A percentile compares a stretch with the other conserved stretches of the same genome.
Conservation (phyloP, 2,329 filamentous ascomycete species). For the Aspergillus intermedius region DNA sequence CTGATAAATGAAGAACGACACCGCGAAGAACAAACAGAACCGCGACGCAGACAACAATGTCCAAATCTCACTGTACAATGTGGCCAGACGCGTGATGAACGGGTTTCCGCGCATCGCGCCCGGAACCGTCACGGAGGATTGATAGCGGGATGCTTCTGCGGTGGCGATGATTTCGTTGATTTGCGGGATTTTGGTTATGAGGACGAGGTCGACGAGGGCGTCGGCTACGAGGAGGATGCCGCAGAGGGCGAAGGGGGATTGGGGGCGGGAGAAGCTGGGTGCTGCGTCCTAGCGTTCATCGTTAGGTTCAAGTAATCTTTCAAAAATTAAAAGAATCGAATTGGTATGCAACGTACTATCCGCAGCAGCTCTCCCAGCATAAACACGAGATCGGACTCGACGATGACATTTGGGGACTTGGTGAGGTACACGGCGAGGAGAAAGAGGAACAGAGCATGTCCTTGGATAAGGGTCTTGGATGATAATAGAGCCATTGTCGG, state of each 20-base stretch:
- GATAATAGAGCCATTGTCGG: slow-evolving; percentile 71
- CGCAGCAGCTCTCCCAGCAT: slow-evolving; percentile 78
- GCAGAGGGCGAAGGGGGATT: slow-evolving; percentile 59
- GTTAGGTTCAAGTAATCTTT: slow-evolving; percentile 5
- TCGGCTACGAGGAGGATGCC: slow-evolving; percentile 67
- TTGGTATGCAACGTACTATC: slow-evolving; percentile 49
- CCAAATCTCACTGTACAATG: slow-evolving; percentile 36
- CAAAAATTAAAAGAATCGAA: not conserved
- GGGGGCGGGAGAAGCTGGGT: slow-evolving; percentile 60
- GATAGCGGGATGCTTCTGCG: slow-evolving; percentile 57
- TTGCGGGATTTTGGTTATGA: slow-evolving; percentile 50
- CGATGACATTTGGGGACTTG: slow-evolving; percentile 62
- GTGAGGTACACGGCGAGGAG: slow-evolving; percentile 80
- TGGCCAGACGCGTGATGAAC: slow-evolving; percentile 19
- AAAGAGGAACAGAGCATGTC: slow-evolving; percentile 75
- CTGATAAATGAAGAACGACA: slow-evolving; percentile 34
- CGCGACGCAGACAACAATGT: slow-evolving; percentile 28
- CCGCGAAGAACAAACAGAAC: slow-evolving; percentile 30
- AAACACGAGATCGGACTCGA: slow-evolving; percentile 73
- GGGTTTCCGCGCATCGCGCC: slow-evolving; percentile 17
- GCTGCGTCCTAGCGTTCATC: slow-evolving; percentile 40
- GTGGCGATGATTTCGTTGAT: slow-evolving; percentile 62
- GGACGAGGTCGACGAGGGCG: slow-evolving; percentile 57
- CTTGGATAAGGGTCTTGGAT: slow-evolving; percentile 71
- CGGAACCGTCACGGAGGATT: slow-evolving; percentile 13